Evolutionary conservation across 768 basidiomycete genomes (phyloP), one percentile per base, ranked within the genome.

Genomic region (Tricholoma sp.): DNA sequence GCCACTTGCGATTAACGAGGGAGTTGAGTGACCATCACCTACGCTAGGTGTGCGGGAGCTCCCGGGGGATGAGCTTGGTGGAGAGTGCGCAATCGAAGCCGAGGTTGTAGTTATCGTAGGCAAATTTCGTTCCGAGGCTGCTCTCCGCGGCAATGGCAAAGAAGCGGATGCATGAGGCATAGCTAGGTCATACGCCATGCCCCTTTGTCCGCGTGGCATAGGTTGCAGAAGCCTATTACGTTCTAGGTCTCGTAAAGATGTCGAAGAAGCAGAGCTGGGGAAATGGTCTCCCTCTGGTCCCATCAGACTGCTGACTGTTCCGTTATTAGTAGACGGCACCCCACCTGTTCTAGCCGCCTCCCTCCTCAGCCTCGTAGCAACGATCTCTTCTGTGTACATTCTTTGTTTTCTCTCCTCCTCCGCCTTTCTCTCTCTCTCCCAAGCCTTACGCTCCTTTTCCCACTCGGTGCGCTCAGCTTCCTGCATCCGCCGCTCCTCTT

Each of bases 351-450:
- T 79, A 55, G 75, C 71, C 3, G 76, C 71, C 64, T 90, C 88
- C 59, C 85, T 80, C 62, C 89, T 74, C 41, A 74, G 59, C 61
- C 89, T 77, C 3, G 87, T 72, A 29, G 85, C 85, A 35, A 74
- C 74, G 16, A 91, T 75, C 67, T 85, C 82, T 50, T 86, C 85
- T 12, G 76, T 72, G 65, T 81, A 86, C 54, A 72, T 60, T 45
- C 74, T 72, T 64, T 77, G 77, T 63, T 79, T 81, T 62, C 75
- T 75, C 63, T 84, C 84, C 57, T 84, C 83, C 58, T 72, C 74
- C 2, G 71, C 77, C 66, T 70, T 71, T 66, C 73, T 81, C 62
- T 82, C 76, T 59, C 72, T 74, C 55, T 79, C 79, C 58, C 74
- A 69, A 21, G 79, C 74, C 62, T 71, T 73, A 59, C 77, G 78